Percentiles rank a stretch among this genome's conserved stretches.
These are phyloP conservation scores for Didymosphaeria variabile DNA, from an alignment of 2,329 filamentous ascomycete genomes.

Conservation along the genomic window DNA sequence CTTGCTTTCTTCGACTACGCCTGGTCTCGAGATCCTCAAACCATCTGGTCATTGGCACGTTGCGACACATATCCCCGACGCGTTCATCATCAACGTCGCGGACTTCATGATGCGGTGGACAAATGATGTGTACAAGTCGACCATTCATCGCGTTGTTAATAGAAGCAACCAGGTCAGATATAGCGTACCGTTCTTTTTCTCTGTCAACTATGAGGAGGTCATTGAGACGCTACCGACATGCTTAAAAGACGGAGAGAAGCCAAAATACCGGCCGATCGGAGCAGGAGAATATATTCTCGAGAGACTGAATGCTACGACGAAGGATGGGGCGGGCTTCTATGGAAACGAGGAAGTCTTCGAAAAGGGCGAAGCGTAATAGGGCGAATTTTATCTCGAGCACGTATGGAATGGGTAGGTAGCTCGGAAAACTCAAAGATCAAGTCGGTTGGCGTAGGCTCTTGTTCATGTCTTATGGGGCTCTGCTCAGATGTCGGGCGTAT, in stretches of 20 bases:
- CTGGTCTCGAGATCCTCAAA: slow-evolving; percentile 47
- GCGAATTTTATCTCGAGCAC: no score
- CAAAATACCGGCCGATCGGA: slow-evolving; percentile 46
- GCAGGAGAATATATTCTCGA: slow-evolving; percentile 54
- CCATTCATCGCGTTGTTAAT: slow-evolving; percentile 61
- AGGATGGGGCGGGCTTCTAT: slow-evolving; percentile 40
- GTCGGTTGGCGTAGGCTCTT: neutral
- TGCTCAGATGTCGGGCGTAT: neutral
- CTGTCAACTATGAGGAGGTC: slow-evolving; percentile 52
- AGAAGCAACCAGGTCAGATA: slow-evolving; percentile 50
- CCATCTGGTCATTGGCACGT: slow-evolving; percentile 42
- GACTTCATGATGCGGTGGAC: slow-evolving; percentile 63
- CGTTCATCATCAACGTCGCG: slow-evolving; percentile 63
- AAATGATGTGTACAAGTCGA: slow-evolving; percentile 60
- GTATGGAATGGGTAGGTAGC: no score
- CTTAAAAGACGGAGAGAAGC: slow-evolving; percentile 41
- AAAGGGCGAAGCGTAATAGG: slow-evolving; percentile 7
- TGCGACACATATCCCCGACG: slow-evolving; percentile 51
- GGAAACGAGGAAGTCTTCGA: slow-evolving; percentile 28
- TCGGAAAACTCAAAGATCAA: no score
- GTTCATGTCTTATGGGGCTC: neutral
- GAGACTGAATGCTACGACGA: slow-evolving; percentile 45
- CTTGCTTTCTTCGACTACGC: slow-evolving; percentile 37
- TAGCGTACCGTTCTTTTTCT: slow-evolving; percentile 60
- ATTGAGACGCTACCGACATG: slow-evolving; percentile 53